Percentiles rank a stretch among this genome's conserved stretches.
Conservation (phyloP, 495 filamentous ascomycete genomes). For the Penicillium silybi region DNA sequence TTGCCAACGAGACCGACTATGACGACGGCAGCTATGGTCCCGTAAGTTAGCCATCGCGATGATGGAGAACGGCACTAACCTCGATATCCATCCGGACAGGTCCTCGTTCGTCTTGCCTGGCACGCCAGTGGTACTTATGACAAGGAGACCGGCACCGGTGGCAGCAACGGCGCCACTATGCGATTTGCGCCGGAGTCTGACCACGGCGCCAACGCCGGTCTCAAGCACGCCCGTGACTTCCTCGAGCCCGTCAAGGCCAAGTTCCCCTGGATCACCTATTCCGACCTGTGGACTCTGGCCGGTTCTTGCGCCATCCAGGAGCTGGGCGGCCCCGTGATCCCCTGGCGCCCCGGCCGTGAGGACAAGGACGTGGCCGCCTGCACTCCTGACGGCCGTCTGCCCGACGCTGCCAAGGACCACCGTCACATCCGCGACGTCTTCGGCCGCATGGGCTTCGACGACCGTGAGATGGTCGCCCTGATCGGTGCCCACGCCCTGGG, state of each 20-base stretch:
- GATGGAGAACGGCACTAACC: neutral
- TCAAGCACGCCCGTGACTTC: conserved; percentile 86
- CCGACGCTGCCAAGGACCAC: conserved; percentile 76
- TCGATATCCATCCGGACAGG: conserved; percentile 20
- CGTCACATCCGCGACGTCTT: conserved; percentile 90
- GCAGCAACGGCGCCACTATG: conserved; percentile 97
- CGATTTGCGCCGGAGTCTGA: conserved; percentile 87
- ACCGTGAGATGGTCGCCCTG: conserved; percentile 93
- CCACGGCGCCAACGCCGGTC: conserved; percentile 92
- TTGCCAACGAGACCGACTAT: conserved; percentile 90
- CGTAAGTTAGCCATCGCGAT: conserved; percentile 38
- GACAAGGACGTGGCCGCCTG: conserved; percentile 82
- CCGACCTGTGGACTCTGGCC: conserved; percentile 91
- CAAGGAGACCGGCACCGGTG: conserved; percentile 82
- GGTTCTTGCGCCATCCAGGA: conserved; percentile 89
- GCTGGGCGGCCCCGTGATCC: conserved; percentile 83
- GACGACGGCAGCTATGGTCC: conserved; percentile 97
- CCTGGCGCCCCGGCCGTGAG: conserved; percentile 82
- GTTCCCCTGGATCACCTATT: conserved; percentile 95
- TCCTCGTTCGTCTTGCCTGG: conserved; percentile 81
- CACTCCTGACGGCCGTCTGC: conserved; percentile 94
- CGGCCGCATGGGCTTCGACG: conserved; percentile 96
- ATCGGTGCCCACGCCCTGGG: conserved; percentile 88
- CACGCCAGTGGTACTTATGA: conserved; percentile 88
- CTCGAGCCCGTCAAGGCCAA: conserved; percentile 83